Conservation (phyloP, 768 basidiomycete species). For the Phallus indusiatus region DNA sequence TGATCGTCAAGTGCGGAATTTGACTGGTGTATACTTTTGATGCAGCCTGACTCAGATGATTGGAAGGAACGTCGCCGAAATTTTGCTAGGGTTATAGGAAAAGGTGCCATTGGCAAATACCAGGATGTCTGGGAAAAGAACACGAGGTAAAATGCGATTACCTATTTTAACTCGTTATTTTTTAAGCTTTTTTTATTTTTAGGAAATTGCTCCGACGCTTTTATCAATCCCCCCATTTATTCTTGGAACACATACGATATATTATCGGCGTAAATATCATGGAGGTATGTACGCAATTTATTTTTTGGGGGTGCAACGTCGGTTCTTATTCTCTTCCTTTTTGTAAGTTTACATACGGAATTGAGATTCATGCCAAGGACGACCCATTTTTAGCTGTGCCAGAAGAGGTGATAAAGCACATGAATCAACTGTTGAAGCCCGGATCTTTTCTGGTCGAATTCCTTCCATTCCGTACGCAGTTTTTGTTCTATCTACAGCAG, state of each 20-base stretch:
- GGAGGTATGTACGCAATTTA: neutral
- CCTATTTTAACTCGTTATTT: neutral
- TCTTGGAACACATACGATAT: neutral
- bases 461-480: neutral
- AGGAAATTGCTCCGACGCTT: constrained; percentile 5
- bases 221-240: neutral
- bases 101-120: neutral
- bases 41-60: constrained; percentile 13
- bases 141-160: neutral
- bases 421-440: neutral
- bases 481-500: neutral
- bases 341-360: constrained; percentile 9
- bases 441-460: constrained; percentile 9
- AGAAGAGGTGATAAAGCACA: neutral
- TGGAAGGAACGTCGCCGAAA: constrained; percentile 18
- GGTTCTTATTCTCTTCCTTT: neutral
- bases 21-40: constrained; percentile 13
- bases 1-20: constrained; percentile 15
- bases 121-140: neutral
- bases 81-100: constrained; percentile 9
- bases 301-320: neutral
- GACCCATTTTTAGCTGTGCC: constrained; percentile 3
- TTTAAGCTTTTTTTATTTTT: neutral
- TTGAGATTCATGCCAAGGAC: constrained; percentile 4
- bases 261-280: neutral